Evolutionary conservation across 2,329 filamentous ascomycete species (phyloP).

Genomic region (Claviceps arundinis): DNA sequence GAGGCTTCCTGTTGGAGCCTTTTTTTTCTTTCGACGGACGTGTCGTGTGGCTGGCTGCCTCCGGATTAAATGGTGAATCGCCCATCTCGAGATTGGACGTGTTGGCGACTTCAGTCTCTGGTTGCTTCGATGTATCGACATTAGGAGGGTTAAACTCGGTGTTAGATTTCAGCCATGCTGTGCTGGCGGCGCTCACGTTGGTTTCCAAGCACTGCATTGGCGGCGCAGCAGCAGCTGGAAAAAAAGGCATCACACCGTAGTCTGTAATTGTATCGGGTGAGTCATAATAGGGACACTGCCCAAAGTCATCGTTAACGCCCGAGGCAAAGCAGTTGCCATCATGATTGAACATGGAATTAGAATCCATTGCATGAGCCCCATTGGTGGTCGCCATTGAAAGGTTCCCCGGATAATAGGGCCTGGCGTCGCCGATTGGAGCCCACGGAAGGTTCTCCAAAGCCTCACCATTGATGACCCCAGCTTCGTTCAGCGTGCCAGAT

Average conservation of each 20-base stretch:
- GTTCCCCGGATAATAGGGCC: no score
- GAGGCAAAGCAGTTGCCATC: no score
- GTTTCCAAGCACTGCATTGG: slow-evolving; percentile 38
- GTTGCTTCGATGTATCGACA: slow-evolving; percentile 29
- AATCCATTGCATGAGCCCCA: no score
- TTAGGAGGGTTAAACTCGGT: slow-evolving; percentile 34
- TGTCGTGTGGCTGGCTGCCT: slow-evolving; percentile 7
- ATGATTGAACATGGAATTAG: no score
- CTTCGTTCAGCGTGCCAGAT: no score
- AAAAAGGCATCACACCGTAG: neutral
- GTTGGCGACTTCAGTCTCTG: slow-evolving; percentile 26
- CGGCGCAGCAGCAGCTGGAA: neutral
- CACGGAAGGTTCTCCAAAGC: no score
- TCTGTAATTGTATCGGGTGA: slow-evolving; percentile 14
- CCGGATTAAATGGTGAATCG: slow-evolving; percentile 2
- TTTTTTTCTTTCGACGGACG: slow-evolving; percentile 30
- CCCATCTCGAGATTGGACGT: slow-evolving; percentile 33
- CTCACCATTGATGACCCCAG: no score
- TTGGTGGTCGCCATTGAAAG: no score
- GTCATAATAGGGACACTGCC: slow-evolving; percentile 10
- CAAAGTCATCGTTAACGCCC: no score
- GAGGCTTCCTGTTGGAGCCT: slow-evolving; percentile 33
- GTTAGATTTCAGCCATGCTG: slow-evolving; percentile 30
- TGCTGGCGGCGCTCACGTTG: slow-evolving; percentile 27
- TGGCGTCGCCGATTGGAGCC: no score